A percentile compares a stretch with the other conserved stretches of the same genome.
Evolutionary conservation across 495 filamentous ascomycete species (phyloP).

Genomic region (Aspergillus indologenus): DNA sequence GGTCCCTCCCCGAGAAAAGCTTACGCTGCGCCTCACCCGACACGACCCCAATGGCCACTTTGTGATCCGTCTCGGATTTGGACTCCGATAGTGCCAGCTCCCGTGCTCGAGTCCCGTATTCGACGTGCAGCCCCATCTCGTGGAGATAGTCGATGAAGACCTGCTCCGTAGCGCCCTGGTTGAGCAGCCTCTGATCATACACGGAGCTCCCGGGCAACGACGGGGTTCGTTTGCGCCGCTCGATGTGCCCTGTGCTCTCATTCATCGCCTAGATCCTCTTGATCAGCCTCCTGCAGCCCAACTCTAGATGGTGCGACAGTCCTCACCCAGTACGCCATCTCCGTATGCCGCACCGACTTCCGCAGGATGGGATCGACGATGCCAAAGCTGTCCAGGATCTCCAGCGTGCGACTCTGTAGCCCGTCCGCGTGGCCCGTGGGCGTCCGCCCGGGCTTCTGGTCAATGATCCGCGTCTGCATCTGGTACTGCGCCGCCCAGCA

Average conservation of each 20-base stretch:
- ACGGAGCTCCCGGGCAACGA: conserved; percentile 7
- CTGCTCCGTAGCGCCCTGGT: conserved; percentile 21
- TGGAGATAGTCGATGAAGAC: conserved; percentile 12
- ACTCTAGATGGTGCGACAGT: background rate
- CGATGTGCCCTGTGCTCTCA: background rate
- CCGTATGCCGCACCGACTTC: background rate
- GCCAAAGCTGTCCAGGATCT: conserved; percentile 61
- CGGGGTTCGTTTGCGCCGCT: background rate
- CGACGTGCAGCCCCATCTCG: background rate
- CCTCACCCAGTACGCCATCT: conserved; percentile 11
- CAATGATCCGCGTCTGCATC: conserved; percentile 51
- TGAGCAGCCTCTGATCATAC: conserved; percentile 17
- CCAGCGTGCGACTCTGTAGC: conserved; percentile 38
- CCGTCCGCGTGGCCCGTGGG: conserved; percentile 16
- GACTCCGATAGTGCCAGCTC: conserved; percentile 5
- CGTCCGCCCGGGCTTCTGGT: conserved; percentile 36
- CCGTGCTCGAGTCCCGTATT: conserved; percentile 7
- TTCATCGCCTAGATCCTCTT: background rate
- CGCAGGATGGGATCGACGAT: conserved; percentile 47
- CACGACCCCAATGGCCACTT: background rate
- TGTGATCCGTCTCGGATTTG: conserved; percentile 2
- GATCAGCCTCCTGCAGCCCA: background rate
- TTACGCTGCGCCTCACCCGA: background rate
- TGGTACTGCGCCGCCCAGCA: conserved; percentile 55
- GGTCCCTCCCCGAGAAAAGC: too few relatives aligned